These are phyloP conservation scores for Vitis riparia DNA, from an alignment of 164 flowering plant species.

Conservation along the genomic window DNA sequence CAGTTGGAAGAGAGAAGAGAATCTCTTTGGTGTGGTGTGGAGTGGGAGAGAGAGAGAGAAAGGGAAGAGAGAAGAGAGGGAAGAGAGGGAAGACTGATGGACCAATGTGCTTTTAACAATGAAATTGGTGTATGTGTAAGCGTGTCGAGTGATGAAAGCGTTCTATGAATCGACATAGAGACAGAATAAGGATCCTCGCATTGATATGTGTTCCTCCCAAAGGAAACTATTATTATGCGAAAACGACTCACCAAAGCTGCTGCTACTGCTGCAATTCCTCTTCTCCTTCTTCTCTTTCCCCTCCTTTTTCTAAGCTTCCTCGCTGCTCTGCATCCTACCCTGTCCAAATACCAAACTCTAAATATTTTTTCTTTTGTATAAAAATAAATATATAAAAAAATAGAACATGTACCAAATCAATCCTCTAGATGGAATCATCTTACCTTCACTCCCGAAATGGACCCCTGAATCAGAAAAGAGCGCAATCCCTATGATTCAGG, in stretches of 20 bases:
- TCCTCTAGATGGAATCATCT: no score
- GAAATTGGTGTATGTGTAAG: not conserved
- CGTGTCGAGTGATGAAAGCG: slow-evolving; percentile 27
- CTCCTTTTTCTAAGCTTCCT: no score
- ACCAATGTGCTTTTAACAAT: not conserved
- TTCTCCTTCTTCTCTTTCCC: not conserved
- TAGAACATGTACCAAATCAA: no score
- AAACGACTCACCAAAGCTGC: slow-evolving; percentile 18
- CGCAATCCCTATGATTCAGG: no score
- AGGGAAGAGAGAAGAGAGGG: not conserved
- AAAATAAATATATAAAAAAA: no score
- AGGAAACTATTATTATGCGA: slow-evolving; percentile 8
- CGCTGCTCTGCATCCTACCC: no score
- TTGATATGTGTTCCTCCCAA: not conserved
- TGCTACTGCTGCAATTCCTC: no score
- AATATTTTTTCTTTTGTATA: no score
- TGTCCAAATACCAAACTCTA: no score
- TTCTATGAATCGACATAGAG: slow-evolving; percentile 19
- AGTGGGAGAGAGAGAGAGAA: not conserved
- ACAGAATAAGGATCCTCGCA: slow-evolving; percentile 6
- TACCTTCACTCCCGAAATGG: no score
- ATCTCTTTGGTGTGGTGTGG: no score
- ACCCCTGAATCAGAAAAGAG: no score
- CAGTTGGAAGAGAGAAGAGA: not conserved
- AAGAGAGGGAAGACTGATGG: not conserved